A percentile compares a stretch with the other conserved stretches of the same genome.
Conservation (phyloP, 345 rosid genomes). For the Melaleuca quinquenervia region DNA sequence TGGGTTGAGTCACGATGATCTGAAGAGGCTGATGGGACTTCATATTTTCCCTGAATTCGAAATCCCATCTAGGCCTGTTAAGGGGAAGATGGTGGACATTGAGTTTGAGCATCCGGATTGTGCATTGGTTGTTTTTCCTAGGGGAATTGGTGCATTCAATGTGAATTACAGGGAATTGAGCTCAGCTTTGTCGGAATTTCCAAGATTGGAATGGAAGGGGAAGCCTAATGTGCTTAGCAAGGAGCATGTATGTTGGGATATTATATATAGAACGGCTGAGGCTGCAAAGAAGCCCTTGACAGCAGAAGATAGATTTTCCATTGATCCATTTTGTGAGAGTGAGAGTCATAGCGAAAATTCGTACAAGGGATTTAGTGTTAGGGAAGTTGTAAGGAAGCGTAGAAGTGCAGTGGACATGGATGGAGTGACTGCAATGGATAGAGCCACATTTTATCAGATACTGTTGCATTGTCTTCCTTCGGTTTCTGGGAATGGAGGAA, state of each 20-base stretch:
- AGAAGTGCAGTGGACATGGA: constrained; percentile 97
- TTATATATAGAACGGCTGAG: constrained; percentile 61
- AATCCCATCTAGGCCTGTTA: constrained; percentile 28
- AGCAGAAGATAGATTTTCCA: constrained; percentile 2
- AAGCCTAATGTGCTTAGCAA: constrained; percentile 57
- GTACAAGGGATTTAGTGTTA: constrained; percentile 31
- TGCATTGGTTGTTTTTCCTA: constrained; percentile 63
- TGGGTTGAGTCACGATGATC: constrained; percentile 54
- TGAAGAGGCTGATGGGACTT: constrained; percentile 51
- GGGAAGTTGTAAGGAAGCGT: constrained; percentile 67
- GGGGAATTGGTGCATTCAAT: constrained; percentile 18
- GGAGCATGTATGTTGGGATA: constrained; percentile 78
- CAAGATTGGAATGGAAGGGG: constrained; percentile 54
- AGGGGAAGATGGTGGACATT: constrained; percentile 40
- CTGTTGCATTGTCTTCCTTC: constrained; percentile 83
- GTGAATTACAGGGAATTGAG: constrained; percentile 39
- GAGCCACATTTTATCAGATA: constrained; percentile 67
- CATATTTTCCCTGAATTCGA: constrained; percentile 23
- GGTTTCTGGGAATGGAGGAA: constrained; percentile 32
- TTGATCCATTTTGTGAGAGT: constrained; percentile 36
- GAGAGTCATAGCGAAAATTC: constrained; percentile 29
- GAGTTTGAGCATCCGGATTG: constrained; percentile 91
- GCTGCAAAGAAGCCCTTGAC: constrained; percentile 55
- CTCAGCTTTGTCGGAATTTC: constrained; percentile 23
- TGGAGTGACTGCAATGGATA: constrained; percentile 47